Conservation (phyloP, 2,329 filamentous ascomycete species). For the Arthrobotrys pseudoclavata region DNA sequence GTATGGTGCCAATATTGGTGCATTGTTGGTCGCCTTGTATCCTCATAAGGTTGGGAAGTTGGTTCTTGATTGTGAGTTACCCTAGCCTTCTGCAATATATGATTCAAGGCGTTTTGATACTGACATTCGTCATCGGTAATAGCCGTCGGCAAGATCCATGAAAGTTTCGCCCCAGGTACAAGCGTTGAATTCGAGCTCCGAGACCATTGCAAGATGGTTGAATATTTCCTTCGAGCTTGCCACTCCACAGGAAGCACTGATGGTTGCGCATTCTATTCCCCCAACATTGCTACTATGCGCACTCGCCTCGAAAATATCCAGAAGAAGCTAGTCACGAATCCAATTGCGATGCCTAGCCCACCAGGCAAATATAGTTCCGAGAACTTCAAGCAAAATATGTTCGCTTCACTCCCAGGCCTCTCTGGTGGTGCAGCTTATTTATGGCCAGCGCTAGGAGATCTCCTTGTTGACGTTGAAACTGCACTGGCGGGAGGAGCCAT, state of each 20-base stretch:
- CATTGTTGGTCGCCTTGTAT: constrained; percentile 41
- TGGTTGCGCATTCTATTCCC: constrained; percentile 35
- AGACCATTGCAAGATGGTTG: constrained; percentile 45
- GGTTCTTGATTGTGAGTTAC: constrained; percentile 48
- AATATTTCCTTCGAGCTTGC: constrained; percentile 45
- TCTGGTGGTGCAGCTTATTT: not conserved
- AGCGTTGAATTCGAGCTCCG: constrained; percentile 51
- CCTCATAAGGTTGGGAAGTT: constrained; percentile 41
- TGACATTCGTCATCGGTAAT: not conserved
- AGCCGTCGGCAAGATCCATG: constrained; percentile 48
- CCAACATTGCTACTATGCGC: constrained; percentile 31
- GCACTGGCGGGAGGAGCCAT: constrained; percentile 6
- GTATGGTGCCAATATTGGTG: constrained; percentile 46
- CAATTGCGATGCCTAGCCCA: constrained; percentile 23
- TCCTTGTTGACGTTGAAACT: constrained; percentile 38
- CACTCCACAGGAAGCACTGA: constrained; percentile 37
- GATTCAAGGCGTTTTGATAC: not conserved
- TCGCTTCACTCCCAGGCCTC: constrained; percentile 18
- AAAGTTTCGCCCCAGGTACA: constrained; percentile 42
- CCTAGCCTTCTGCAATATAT: not conserved
- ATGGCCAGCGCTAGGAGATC: constrained; percentile 32
- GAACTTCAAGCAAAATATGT: constrained; percentile 43
- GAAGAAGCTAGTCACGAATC: constrained; percentile 22
- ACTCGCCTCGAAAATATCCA: constrained; percentile 38
- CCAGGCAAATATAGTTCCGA: constrained; percentile 37